A percentile compares a stretch with the other conserved stretches of the same genome.
These are phyloP conservation scores for Neurospora discreta DNA, from an alignment of 495 filamentous ascomycete species.

Conservation along the genomic window DNA sequence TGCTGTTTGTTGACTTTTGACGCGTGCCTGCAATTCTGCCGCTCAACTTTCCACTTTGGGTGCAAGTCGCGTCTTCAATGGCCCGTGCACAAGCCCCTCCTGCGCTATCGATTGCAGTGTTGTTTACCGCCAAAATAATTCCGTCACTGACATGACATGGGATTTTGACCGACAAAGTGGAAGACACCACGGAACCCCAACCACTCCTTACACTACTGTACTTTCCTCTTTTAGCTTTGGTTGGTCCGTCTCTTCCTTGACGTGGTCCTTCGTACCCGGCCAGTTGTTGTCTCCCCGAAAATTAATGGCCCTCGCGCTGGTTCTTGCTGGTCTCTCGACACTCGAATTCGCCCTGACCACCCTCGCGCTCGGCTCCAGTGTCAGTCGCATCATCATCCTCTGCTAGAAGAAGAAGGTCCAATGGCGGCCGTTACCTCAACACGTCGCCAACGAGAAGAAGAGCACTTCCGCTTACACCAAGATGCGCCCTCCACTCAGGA, in stretches of 20 bases:
- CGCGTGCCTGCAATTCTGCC: neutral
- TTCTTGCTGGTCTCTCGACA: neutral
- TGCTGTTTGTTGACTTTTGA: neutral
- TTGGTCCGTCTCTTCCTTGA: neutral
- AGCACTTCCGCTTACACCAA: slow-evolving; percentile 32
- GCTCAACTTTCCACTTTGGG: neutral
- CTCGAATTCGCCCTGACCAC: neutral
- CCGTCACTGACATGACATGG: neutral
- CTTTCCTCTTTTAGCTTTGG: neutral
- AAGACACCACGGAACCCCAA: neutral
- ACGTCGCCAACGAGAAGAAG: slow-evolving; percentile 15
- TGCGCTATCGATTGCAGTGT: neutral
- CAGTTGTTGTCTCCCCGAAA: too few relatives aligned
- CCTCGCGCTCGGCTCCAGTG: neutral
- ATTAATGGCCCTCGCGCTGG: neutral
- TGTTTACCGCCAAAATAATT: slow-evolving; percentile 3
- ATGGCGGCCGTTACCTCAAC: slow-evolving; percentile 14
- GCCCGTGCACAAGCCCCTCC: neutral
- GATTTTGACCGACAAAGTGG: neutral
- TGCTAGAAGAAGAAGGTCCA: neutral
- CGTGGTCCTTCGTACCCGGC: too few relatives aligned
- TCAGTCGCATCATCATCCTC: slow-evolving; percentile 1
- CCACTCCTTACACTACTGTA: too few relatives aligned
- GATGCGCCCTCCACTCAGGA: slow-evolving; percentile 26
- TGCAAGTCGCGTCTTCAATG: neutral